Evolutionary conservation across 2,329 filamentous ascomycete species (phyloP), one percentile per base, ranked within the genome.

Genomic region (Clarireedia hainanense): DNA sequence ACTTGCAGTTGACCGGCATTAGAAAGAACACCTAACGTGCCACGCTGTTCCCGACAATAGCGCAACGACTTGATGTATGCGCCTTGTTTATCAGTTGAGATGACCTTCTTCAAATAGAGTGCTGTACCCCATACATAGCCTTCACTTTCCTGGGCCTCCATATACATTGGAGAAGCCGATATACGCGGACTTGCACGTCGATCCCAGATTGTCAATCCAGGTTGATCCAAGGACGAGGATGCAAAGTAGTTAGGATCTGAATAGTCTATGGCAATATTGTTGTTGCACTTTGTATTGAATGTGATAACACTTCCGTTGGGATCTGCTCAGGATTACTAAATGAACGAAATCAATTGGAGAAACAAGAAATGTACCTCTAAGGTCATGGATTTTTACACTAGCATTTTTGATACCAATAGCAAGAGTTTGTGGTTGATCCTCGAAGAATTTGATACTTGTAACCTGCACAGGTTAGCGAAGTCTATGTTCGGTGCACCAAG

Each of bases 241-340:
- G 89, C 84, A 72, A 94, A 92, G 70, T 91, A 92, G 64, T 94
- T 91, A 61, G 86, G 83, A 63, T 95, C 87, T 23, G 83, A 76
- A 58, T 88, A 88, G 72, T 94, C 88, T 58, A 94, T 88, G 15
- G 88, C 81, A 54, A 94, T 69, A 61, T 86, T 86, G 63, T 86
- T 86, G 68, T 84, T 85, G 64, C 81, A 84, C 62, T 80, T 82
- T 4, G 83, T 86, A 59, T 79, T 79, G 61, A 84, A 85, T n/a
- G 75, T 81, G 48, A 80, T 73, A 6, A 78, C 77, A 20, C 75
- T 73, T 14, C 74, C 74, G 36, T 78, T 73, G 37, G 79, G 77
- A 74, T 74, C 71, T 75, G 55, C 65, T 50, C 61, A 63, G 47
- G 37, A 26, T 45, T 48, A 55, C 37, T 48, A 20, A 39, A 14